Conservation (phyloP, 148 eudicot species). For the Fagopyrum homotropicum region DNA sequence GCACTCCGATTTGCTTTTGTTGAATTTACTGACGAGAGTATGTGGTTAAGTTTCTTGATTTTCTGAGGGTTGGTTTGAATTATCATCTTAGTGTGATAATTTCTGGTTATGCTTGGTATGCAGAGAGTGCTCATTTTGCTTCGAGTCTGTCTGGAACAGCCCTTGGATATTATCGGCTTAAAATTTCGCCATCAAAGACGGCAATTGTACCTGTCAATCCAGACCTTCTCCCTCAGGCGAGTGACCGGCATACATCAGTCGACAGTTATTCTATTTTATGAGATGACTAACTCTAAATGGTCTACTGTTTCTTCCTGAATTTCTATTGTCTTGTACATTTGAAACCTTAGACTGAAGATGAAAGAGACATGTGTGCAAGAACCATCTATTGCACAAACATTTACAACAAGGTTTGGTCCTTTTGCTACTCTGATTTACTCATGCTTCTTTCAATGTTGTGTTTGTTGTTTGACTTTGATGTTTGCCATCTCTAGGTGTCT, state of each 20-base stretch:
- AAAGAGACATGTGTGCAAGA: slow-evolving; percentile 97
- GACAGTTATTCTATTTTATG: background rate
- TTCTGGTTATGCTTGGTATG: slow-evolving; percentile 6
- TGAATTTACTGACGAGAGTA: slow-evolving; percentile 90
- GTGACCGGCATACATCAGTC: slow-evolving; percentile 7
- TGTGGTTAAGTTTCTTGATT: slow-evolving; percentile 5
- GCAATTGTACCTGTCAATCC: slow-evolving; percentile 99
- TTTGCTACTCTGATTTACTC: background rate
- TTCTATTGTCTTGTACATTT: background rate
- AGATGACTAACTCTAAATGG: background rate
- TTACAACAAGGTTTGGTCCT: slow-evolving; percentile 65
- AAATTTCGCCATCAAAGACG: slow-evolving; percentile 90
- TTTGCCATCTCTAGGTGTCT: slow-evolving; percentile 45
- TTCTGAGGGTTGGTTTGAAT: background rate
- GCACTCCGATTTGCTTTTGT: slow-evolving; percentile 89
- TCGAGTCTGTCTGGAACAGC: slow-evolving; percentile 76
- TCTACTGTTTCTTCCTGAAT: background rate
- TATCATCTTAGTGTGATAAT: background rate
- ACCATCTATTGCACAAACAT: slow-evolving; percentile 91
- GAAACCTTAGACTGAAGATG: slow-evolving; percentile 72
- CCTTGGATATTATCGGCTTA: slow-evolving; percentile 93
- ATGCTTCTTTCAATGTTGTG: background rate
- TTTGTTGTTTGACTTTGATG: background rate
- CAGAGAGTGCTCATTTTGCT: slow-evolving; percentile 89
- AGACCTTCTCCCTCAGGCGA: slow-evolving; percentile 76